phyloP scores from a whole-genome alignment of 768 basidiomycete species.

The Panus rudis region DNA sequence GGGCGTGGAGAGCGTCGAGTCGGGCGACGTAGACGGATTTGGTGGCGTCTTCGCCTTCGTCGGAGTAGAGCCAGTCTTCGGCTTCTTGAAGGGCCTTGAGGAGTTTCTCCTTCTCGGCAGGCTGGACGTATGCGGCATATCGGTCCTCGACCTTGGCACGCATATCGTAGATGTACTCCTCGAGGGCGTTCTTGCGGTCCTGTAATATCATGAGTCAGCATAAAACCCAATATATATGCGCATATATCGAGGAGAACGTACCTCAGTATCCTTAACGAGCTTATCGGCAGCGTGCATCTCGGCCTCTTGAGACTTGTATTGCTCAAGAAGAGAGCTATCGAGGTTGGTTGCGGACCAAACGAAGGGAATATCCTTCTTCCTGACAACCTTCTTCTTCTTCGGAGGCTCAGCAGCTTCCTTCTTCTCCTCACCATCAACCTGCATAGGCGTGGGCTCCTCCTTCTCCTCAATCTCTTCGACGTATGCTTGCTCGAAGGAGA shows the following conservation, averaged over 20 bases:
- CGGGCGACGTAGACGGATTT: constrained; percentile 91
- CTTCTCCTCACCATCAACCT: constrained; percentile 44
- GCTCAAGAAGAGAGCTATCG: constrained; percentile 57
- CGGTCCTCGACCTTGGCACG: constrained; percentile 88
- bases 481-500: constrained; percentile 84
- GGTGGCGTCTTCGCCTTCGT: constrained; percentile 91
- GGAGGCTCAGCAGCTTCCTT: constrained; percentile 38
- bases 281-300: constrained; percentile 89
- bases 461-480: constrained; percentile 76
- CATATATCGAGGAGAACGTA: constrained; percentile 27
- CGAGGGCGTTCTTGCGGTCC: constrained; percentile 97
- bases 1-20: constrained; percentile 74
- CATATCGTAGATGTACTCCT: constrained; percentile 97
- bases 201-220: constrained; percentile 24
- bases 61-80: constrained; percentile 96
- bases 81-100: constrained; percentile 63
- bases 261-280: constrained; percentile 97
- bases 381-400: constrained; percentile 83
- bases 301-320: constrained; percentile 72
- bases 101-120: constrained; percentile 73
- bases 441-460: constrained; percentile 76
- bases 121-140: constrained; percentile 68
- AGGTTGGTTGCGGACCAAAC: constrained; percentile 57
- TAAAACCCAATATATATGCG: not conserved
- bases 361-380: constrained; percentile 78